These are phyloP conservation scores for Chaetomium tenue DNA, from an alignment of 495 filamentous ascomycete genomes.

Conservation along the genomic window DNA sequence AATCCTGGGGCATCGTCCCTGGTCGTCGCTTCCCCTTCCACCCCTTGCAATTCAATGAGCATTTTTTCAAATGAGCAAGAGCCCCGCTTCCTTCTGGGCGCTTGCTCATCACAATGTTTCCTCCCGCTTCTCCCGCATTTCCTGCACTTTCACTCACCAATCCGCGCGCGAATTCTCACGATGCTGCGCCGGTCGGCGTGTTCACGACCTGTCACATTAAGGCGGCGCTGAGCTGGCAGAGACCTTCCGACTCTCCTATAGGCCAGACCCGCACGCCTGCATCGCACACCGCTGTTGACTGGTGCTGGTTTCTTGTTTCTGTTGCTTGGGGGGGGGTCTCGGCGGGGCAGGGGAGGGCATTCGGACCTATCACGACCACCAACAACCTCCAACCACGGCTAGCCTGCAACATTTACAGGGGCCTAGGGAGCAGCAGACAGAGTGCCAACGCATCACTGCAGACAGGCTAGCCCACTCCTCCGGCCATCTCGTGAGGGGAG, in stretches of 20 bases:
- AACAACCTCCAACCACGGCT: constrained; percentile 25
- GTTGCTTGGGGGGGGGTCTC: constrained; percentile 17
- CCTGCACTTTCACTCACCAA: constrained; percentile 19
- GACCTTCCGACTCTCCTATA: constrained; percentile 31
- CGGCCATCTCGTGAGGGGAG: constrained; percentile 21
- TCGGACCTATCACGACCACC: constrained; percentile 36
- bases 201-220: constrained; percentile 36
- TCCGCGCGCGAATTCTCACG: constrained; percentile 1
- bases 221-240: constrained; percentile 37
- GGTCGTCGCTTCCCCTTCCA: constrained; percentile 4
- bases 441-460: constrained; percentile 44
- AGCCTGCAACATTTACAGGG: constrained; percentile 35
- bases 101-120: constrained; percentile 21
- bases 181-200: constrained; percentile 21
- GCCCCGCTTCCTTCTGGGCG: constrained; percentile 26
- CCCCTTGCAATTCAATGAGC: not conserved
- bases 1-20: constrained; percentile 35
- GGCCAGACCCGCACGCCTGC: constrained; percentile 26
- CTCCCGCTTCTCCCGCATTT: constrained; percentile 26
- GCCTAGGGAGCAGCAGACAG: constrained; percentile 31
- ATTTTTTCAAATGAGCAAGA: constrained; percentile 13
- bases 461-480: constrained; percentile 32
- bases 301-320: constrained; percentile 33
- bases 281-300: constrained; percentile 31
- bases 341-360: constrained; percentile 30